Percentiles rank a stretch among this genome's conserved stretches.
phyloP scores from a whole-genome alignment of 306 rosid genomes.

The Lablab purpureus region DNA sequence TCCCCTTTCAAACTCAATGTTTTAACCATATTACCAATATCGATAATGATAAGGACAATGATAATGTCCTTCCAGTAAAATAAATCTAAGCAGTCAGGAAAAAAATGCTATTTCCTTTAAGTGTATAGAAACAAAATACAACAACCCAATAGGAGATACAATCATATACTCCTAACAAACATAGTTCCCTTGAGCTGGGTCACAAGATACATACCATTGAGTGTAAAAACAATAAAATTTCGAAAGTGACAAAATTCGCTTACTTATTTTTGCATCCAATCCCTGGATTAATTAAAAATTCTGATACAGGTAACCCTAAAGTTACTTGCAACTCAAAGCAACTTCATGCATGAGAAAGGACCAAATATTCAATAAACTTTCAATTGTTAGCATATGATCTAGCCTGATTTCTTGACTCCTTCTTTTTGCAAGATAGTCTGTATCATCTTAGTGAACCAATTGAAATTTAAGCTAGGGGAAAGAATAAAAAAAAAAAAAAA shows the following conservation, averaged over 20 bases:
- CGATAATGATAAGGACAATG: not conserved
- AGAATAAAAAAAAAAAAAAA: not conserved
- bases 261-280: constrained; percentile 4
- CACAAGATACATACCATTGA: constrained; percentile 18
- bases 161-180: not conserved
- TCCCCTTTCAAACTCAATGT: not conserved
- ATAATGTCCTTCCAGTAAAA: constrained; percentile 19
- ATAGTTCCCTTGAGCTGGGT: not conserved
- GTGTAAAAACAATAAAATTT: not conserved
- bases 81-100: not conserved
- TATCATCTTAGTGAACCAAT: not conserved
- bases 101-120: not conserved
- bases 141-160: not conserved
- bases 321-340: constrained; percentile 23
- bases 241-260: not conserved
- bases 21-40: not conserved
- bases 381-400: constrained; percentile 4
- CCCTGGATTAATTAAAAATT: not conserved
- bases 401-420: not conserved
- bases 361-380: constrained; percentile 25
- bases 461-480: constrained; percentile 8
- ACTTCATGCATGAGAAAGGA: constrained; percentile 40
- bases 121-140: not conserved
- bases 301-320: constrained; percentile 20
- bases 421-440: not conserved